A percentile compares a stretch with the other conserved stretches of the same genome.
Evolutionary conservation across 2,329 filamentous ascomycete genomes (phyloP).

Genomic region (Xylariaceae sp.): DNA sequence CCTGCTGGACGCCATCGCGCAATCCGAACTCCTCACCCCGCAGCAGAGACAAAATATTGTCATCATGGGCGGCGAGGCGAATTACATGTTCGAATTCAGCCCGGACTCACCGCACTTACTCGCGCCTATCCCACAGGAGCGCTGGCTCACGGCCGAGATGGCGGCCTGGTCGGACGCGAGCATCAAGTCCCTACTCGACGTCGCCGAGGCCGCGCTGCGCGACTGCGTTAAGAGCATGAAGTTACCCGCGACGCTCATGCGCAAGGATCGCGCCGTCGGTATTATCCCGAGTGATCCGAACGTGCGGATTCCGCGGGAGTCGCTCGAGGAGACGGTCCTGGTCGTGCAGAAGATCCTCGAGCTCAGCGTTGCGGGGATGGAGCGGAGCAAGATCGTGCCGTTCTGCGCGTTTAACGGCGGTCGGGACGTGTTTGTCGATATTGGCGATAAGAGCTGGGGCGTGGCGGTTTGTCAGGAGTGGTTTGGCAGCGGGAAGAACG

Average conservation of each 20-base stretch:
- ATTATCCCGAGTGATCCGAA: constrained; percentile 62
- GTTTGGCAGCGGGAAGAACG: constrained; percentile 56
- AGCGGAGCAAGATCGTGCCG: constrained; percentile 50
- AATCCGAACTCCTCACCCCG: constrained; percentile 52
- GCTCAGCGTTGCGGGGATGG: constrained; percentile 57
- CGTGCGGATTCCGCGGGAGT: constrained; percentile 73
- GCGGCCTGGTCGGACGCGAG: constrained; percentile 68
- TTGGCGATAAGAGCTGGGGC: constrained; percentile 96
- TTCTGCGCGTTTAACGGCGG: constrained; percentile 99
- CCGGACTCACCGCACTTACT: constrained; percentile 61
- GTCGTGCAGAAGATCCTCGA: constrained; percentile 92
- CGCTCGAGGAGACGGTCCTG: constrained; percentile 90
- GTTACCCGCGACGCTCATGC: constrained; percentile 71
- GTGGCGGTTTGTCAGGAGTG: constrained; percentile 88
- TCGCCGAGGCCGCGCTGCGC: constrained; percentile 76
- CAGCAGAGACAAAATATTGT: constrained; percentile 72
- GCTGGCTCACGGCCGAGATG: constrained; percentile 78
- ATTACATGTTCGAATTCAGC: constrained; percentile 84
- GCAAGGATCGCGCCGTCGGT: constrained; percentile 83
- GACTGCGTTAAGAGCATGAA: constrained; percentile 77
- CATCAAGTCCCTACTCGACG: constrained; percentile 76
- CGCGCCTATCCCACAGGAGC: constrained; percentile 56
- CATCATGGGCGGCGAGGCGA: constrained; percentile 92
- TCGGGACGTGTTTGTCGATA: constrained; percentile 96
- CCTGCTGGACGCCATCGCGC: constrained; percentile 71